These are phyloP conservation scores for Skeletonema tropicum DNA, from an alignment of 108 stramenopile genomes.

Conservation along the genomic window DNA sequence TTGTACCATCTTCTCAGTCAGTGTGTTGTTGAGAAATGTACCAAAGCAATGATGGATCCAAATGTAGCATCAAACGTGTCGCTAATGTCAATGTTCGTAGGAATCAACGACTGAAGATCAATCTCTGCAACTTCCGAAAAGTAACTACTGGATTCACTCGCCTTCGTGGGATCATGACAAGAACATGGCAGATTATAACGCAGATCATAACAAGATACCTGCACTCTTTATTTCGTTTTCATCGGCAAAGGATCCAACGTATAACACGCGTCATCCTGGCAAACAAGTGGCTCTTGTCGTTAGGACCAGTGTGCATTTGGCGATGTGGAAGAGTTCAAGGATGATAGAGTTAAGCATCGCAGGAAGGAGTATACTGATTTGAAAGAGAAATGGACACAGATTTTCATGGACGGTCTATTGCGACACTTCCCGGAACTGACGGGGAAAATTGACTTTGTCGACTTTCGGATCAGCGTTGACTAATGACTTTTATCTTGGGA, in stretches of 20 bases:
- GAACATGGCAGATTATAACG: constrained; percentile 30
- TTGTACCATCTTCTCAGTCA: constrained; percentile 17
- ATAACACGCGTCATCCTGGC: constrained; percentile 34
- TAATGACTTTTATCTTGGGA: constrained; percentile 54
- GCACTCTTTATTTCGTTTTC: constrained; percentile 45
- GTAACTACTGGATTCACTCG: constrained; percentile 36
- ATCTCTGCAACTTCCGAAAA: constrained; percentile 26
- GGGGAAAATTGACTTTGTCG: constrained; percentile 46
- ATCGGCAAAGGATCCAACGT: constrained; percentile 53
- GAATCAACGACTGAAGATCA: constrained; percentile 37
- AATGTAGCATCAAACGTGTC: constrained; percentile 38
- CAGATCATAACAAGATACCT: constrained; percentile 30
- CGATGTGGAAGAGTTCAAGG: constrained; percentile 28
- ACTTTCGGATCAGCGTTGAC: constrained; percentile 56
- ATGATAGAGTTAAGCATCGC: constrained; percentile 40
- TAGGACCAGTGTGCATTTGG: constrained; percentile 42
- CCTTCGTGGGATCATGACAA: constrained; percentile 39
- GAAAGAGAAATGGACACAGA: constrained; percentile 38
- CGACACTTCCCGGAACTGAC: constrained; percentile 32
- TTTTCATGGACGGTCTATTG: constrained; percentile 29
- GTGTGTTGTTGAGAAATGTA: constrained; percentile 3
- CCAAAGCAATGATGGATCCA: constrained; percentile 16
- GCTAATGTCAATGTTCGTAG: constrained; percentile 44
- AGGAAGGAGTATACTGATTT: constrained; percentile 40
- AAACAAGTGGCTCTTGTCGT: constrained; percentile 51